A percentile compares a stretch with the other conserved stretches of the same genome.
phyloP scores from a whole-genome alignment of 768 basidiomycete genomes.

The Phylloporus arenicola region DNA sequence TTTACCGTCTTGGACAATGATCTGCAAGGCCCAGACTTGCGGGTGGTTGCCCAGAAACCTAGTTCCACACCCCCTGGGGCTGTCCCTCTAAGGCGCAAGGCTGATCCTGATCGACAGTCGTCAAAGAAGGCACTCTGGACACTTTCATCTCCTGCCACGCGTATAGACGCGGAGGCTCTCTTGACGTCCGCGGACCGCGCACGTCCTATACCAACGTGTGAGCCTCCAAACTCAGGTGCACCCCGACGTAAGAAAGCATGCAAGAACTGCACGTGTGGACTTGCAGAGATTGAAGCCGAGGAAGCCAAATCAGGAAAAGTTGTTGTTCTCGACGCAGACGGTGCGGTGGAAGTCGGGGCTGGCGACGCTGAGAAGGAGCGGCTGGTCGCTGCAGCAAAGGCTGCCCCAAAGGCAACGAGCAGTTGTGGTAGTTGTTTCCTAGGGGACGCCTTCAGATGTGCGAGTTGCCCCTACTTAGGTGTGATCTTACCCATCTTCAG shows the following conservation, averaged over 20 bases:
- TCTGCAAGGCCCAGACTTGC: slow-evolving; percentile 32
- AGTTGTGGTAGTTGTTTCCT: slow-evolving; percentile 97
- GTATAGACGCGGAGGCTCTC: slow-evolving; percentile 78
- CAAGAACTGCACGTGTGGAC: slow-evolving; percentile 95
- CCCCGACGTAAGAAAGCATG: slow-evolving; percentile 87
- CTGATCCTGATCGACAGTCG: slow-evolving; percentile 52
- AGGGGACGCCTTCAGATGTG: slow-evolving; percentile 96
- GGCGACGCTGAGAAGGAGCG: slow-evolving; percentile 58
- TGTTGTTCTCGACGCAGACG: slow-evolving; percentile 58
- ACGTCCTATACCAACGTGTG: slow-evolving; percentile 73
- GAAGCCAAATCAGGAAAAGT: slow-evolving; percentile 59
- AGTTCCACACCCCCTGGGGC: slow-evolving; percentile 34
- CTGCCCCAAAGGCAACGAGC: slow-evolving; percentile 84
- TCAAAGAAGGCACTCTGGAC: slow-evolving; percentile 90
- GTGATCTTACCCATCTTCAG: slow-evolving; percentile 29
- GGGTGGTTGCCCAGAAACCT: slow-evolving; percentile 69
- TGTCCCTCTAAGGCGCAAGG: slow-evolving; percentile 49
- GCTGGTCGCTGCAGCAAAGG: slow-evolving; percentile 58
- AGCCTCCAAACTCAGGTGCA: slow-evolving; percentile 47
- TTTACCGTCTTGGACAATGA: slow-evolving; percentile 51
- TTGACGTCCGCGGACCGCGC: slow-evolving; percentile 78
- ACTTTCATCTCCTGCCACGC: slow-evolving; percentile 61
- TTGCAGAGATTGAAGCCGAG: slow-evolving; percentile 88
- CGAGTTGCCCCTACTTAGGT: slow-evolving; percentile 95
- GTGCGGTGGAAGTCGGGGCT: slow-evolving; percentile 55